Evolutionary conservation across 2,329 filamentous ascomycete species (phyloP).

Genomic region (Calonectria honghensis): DNA sequence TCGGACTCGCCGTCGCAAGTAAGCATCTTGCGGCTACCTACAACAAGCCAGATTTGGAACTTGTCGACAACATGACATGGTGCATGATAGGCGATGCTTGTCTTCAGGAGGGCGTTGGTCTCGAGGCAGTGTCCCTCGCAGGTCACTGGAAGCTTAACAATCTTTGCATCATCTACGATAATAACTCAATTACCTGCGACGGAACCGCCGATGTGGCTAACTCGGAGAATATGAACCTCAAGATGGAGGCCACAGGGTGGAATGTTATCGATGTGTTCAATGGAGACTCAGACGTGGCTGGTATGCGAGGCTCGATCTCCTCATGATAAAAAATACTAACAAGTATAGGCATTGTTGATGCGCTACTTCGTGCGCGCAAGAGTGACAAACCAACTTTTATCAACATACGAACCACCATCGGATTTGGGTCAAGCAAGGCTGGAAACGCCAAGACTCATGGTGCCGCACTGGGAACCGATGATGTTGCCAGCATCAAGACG

Average conservation of each 20-base stretch:
- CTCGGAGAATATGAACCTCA: constrained; percentile 74
- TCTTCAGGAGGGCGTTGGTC: constrained; percentile 74
- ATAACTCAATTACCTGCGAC: constrained; percentile 77
- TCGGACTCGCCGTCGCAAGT: constrained; percentile 74
- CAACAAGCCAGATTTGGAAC: constrained; percentile 68
- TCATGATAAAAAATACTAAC: not conserved
- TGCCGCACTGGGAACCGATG: constrained; percentile 72
- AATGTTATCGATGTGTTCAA: constrained; percentile 72
- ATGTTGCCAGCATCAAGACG: constrained; percentile 65
- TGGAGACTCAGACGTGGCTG: constrained; percentile 69
- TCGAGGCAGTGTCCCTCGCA: constrained; percentile 74
- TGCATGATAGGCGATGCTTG: constrained; percentile 77
- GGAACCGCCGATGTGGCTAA: constrained; percentile 72
- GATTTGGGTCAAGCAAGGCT: constrained; percentile 68
- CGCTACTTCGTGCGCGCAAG: constrained; percentile 65
- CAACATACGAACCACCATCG: constrained; percentile 74
- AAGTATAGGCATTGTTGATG: constrained; percentile 59
- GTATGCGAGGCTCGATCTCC: not conserved
- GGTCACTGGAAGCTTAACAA: constrained; percentile 75
- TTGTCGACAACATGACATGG: constrained; percentile 72
- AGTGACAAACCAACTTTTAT: constrained; percentile 73
- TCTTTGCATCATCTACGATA: constrained; percentile 75
- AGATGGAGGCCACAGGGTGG: constrained; percentile 75
- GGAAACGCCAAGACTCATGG: constrained; percentile 74
- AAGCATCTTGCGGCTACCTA: constrained; percentile 74